Conservation (phyloP, 768 basidiomycete genomes). For the Mycena galericulata region DNA sequence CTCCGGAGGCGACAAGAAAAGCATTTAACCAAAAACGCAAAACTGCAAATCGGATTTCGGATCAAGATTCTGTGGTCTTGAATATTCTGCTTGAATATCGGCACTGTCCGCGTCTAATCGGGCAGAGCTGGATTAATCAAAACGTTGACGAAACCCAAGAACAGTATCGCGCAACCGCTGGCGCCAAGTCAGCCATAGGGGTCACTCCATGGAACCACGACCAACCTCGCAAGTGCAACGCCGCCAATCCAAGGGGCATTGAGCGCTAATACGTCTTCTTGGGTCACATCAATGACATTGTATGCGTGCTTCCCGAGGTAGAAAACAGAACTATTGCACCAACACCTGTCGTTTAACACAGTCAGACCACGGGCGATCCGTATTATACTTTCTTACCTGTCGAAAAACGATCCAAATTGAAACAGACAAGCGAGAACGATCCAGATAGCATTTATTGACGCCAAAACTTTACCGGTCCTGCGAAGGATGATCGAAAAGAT, state of each 20-base stretch:
- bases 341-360: conserved; percentile 33
- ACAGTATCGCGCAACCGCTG: conserved; percentile 32
- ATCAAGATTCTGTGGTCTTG: background rate
- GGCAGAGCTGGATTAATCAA: conserved; percentile 29
- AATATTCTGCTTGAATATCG: too few relatives aligned
- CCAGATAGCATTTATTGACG: conserved; percentile 40
- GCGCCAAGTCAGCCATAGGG: background rate
- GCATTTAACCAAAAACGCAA: background rate
- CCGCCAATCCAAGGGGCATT: conserved; percentile 30
- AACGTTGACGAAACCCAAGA: conserved; percentile 25
- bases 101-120: conserved; percentile 1
- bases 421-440: conserved; percentile 42
- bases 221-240: conserved; percentile 26
- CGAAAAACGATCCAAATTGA: conserved; percentile 33
- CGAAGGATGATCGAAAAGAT: conserved; percentile 35
- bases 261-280: conserved; percentile 14
- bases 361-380: background rate
- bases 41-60: background rate
- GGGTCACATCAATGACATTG: conserved; percentile 36
- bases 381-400: background rate
- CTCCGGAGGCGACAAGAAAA: background rate
- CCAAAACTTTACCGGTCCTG: conserved; percentile 38
- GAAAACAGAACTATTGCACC: conserved; percentile 42
- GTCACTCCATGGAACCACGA: background rate
- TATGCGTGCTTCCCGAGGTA: conserved; percentile 36